Percentiles rank a stretch among this genome's conserved stretches.
These are phyloP conservation scores for Plasmodium vivax DNA, from an alignment of 169 alveolate species.

Conservation along the genomic window DNA sequence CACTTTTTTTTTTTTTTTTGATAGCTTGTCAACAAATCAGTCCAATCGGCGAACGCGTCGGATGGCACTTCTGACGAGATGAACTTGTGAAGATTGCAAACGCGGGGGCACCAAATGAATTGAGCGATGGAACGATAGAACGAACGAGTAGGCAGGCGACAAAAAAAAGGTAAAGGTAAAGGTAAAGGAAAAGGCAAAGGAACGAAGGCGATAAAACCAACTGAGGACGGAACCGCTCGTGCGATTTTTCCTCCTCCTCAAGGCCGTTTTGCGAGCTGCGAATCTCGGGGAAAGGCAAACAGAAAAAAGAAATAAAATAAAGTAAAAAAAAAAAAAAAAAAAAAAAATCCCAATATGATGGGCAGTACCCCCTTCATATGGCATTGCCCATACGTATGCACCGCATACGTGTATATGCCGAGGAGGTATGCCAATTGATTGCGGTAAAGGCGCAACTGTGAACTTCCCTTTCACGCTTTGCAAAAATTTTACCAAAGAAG, in stretches of 20 bases:
- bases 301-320: neutral
- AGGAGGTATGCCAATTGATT: neutral
- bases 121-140: too few species aligned
- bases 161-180: neutral
- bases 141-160: neutral
- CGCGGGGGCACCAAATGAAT: neutral
- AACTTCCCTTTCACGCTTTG: neutral
- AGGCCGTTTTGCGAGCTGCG: neutral
- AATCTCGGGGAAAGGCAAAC: neutral
- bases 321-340: neutral
- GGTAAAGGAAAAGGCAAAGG: neutral
- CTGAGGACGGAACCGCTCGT: neutral
- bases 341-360: neutral
- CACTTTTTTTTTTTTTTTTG: too few species aligned
- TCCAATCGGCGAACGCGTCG: neutral
- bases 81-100: neutral
- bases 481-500: neutral
- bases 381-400: neutral
- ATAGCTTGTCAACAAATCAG: neutral
- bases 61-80: neutral
- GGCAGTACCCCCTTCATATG: neutral
- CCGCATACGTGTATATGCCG: neutral
- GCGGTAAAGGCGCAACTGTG: neutral
- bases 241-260: neutral
- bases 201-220: neutral